Evolutionary conservation across 163 green algal genomes (phyloP), one percentile per base, ranked within the genome.

Genomic region (Picocystis sp.): DNA sequence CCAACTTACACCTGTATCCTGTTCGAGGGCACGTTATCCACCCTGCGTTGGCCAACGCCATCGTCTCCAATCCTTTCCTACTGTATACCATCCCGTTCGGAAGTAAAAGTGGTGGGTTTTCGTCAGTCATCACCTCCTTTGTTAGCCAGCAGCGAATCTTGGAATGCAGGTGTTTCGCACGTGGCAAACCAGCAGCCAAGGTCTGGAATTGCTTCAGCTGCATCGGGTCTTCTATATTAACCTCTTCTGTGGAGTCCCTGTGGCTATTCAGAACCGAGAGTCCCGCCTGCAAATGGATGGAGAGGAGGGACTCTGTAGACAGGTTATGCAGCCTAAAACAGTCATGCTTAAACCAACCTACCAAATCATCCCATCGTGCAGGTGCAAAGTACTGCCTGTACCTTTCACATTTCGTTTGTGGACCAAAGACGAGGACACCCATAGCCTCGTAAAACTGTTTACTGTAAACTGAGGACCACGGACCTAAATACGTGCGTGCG

Each of bases 51-150:
- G 19, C 41, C 47, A 45, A 14, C 17, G 47, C 47, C n/a, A 54
- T 33, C 5, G 35, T 15, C 47, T 54, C 47, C 12, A 33, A 38
- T 6, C 25, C 61, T 51, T 65, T 61, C 22, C 69, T 33, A 48
- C 72, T 79, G 67, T 91, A 91, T 2, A 91, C 79, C 22, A 73
- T 72, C 21, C 87, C 87, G 52, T 94, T 95, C 19, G 88, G 84
- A 53, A 94, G 69, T 52, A 91, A 84, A 54, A 94, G 69, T 2
- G 88, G 86, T 23, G 87, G 85, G 66, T 96, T 96, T 53, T 87
- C 64, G 54, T 92, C 89, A n/a, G 78, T 77, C 82, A 97, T 95
- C 17, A 88, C 35, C 33, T 81, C 67, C 8, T 66, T 60, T 1
- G 79, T 93, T 3, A 96, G 66, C 12, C 64, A 41, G 22, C 25